Evolutionary conservation across 352 stramenopile species (phyloP), one percentile per base, ranked within the genome.

Genomic region (Globisporangium radiosum): DNA sequence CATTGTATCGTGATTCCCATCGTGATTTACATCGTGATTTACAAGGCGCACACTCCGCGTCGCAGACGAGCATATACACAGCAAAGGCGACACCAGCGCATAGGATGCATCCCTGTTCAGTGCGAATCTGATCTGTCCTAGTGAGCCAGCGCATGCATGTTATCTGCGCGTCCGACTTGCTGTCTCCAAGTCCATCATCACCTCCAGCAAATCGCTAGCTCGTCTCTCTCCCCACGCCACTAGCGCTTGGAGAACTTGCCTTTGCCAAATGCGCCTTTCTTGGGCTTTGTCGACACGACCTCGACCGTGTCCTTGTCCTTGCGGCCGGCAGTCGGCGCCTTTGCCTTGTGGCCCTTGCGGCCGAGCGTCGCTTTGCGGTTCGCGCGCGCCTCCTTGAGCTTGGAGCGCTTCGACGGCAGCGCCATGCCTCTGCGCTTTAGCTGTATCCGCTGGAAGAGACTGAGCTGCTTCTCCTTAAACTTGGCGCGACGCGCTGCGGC

Each of bases 371-470:
- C 72, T 60, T 92, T 95, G 42, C 77, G 81, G 48, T 71, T 76
- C 19, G 83, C 66, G 43, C 80, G 79, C 9, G 81, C 84, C 37
- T 88, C 75, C 63, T 92, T 92, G 50, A 95, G 71, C 67, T 95
- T 95, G 43, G 84, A 73, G 19, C 83, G 80, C 69, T 95, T 95
- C 43, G 79, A 80, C 14, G 86, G 86, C 42, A 95, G 63, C 56
- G 86, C 84, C 47, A 92, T 77, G 51, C 86, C 86, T 57, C 81
- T 79, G 44, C 86, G 86, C 66, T 95, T 84, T 53, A 84, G 77
- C 70, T 94, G 84, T 79, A 95, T 92, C 67, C 85, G 82, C 75
- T 95, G 86, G 68, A 95, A 95, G 17, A 95, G 65, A 49, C 81
- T 88, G 47, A 94, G 59, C 38, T 90, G 76, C 64, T 86, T 72